Conservation (phyloP, 1,284 basidiomycete species). For the Apiotrichum montevideense region DNA sequence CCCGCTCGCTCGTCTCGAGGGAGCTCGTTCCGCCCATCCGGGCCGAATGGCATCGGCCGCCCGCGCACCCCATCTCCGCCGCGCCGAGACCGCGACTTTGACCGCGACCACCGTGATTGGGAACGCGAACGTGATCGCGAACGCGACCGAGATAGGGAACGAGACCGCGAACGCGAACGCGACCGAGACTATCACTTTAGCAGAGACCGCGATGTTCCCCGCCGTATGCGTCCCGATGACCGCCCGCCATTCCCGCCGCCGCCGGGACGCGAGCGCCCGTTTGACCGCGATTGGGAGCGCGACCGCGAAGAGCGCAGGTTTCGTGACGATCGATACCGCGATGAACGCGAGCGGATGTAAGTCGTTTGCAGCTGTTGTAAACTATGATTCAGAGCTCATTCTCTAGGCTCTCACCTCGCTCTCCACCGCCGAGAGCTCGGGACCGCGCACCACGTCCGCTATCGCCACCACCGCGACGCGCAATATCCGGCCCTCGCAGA, state of each 20-base stretch:
- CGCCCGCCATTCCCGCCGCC: conserved; percentile 1
- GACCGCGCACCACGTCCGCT: conserved; percentile 1
- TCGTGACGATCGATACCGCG: conserved; percentile 9
- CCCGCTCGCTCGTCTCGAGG: conserved; percentile 2
- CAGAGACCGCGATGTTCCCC: not conserved
- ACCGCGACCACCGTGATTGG: conserved; percentile 6
- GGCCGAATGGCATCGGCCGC: conserved; percentile 11
- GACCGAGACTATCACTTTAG: conserved; percentile 2
- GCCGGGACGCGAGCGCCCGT: not conserved
- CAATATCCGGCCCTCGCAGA: not conserved
- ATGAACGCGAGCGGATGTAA: conserved; percentile 2
- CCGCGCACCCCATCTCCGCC: conserved; percentile 13
- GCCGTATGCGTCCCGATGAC: not conserved
- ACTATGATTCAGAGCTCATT: not conserved
- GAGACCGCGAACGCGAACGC: conserved; percentile 9
- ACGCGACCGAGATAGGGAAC: conserved; percentile 10
- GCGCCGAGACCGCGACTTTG: conserved; percentile 6
- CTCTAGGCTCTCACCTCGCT: conserved; percentile 3
- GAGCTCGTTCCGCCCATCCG: conserved; percentile 10
- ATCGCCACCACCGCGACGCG: conserved; percentile 5
- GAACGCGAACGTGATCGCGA: conserved; percentile 8
- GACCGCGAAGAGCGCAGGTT: conserved; percentile 12
- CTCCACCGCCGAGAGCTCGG: conserved; percentile 2
- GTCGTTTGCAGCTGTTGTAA: not conserved
- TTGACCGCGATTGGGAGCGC: conserved; percentile 13